Evolutionary conservation across 169 alveolate genomes (phyloP).

Genomic region (Theileria parva): DNA sequence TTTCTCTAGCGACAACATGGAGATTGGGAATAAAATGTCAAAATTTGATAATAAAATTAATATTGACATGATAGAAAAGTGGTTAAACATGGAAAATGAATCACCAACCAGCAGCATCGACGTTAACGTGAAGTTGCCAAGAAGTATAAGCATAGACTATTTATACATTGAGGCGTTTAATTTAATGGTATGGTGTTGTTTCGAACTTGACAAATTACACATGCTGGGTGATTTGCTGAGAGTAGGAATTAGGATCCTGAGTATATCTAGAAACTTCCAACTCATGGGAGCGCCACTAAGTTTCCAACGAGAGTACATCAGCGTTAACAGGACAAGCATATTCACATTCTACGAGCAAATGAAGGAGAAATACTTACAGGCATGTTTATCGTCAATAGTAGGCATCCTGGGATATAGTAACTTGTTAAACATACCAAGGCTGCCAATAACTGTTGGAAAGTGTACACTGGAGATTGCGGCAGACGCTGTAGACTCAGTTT

Average conservation of each 20-base stretch:
- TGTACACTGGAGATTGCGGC: conserved; percentile 86
- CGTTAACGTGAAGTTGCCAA: conserved; percentile 66
- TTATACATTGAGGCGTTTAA: conserved; percentile 76
- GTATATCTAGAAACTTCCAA: conserved; percentile 73
- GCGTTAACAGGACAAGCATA: conserved; percentile 74
- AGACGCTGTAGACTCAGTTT: conserved; percentile 86
- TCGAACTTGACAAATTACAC: conserved; percentile 79
- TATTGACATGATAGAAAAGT: conserved; percentile 37
- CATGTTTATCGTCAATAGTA: conserved; percentile 77
- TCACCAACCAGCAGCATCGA: conserved; percentile 33
- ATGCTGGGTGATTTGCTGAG: conserved; percentile 82
- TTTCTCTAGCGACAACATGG: background rate
- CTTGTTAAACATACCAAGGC: conserved; percentile 84
- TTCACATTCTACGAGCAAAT: conserved; percentile 76
- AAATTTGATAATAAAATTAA: conserved; percentile 21
- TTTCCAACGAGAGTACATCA: conserved; percentile 78
- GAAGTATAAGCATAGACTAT: conserved; percentile 73
- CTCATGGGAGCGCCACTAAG: conserved; percentile 83
- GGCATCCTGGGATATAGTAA: conserved; percentile 86
- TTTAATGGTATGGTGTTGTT: conserved; percentile 80
- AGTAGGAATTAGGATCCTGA: conserved; percentile 77
- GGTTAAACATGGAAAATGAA: conserved; percentile 54
- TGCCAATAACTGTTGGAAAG: conserved; percentile 85
- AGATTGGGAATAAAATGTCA: background rate
- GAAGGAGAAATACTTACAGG: conserved; percentile 79